These are phyloP conservation scores for Acidomyces sp. DNA, from an alignment of 495 filamentous ascomycete genomes.

Conservation along the genomic window DNA sequence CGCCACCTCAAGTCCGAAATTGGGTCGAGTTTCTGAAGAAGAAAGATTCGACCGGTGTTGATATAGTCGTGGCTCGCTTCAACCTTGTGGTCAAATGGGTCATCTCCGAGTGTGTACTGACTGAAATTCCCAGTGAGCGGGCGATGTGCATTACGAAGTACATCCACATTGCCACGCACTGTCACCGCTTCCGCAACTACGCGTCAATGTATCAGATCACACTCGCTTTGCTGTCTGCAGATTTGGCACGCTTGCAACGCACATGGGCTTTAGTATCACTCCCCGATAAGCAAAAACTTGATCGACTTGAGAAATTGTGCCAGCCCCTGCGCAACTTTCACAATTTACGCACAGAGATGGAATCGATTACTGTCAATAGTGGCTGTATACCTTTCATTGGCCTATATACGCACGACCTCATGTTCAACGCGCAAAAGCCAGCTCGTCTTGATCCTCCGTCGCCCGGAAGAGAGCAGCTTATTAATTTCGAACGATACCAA, in stretches of 20 bases:
- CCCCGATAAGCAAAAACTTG: constrained; percentile 56
- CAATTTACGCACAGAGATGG: constrained; percentile 84
- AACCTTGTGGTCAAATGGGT: constrained; percentile 98
- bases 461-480: constrained; percentile 45
- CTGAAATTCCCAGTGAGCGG: constrained; percentile 66
- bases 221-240: constrained; percentile 74
- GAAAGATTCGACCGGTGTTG: constrained; percentile 74
- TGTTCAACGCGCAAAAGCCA: constrained; percentile 82
- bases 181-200: constrained; percentile 78
- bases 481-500: constrained; percentile 93
- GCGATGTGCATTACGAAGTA: constrained; percentile 59
- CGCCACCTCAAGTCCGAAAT: constrained; percentile 49
- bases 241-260: constrained; percentile 57
- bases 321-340: constrained; percentile 86
- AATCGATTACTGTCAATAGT: constrained; percentile 48
- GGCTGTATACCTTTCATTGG: constrained; percentile 96
- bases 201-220: constrained; percentile 93
- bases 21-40: constrained; percentile 89
- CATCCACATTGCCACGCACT: constrained; percentile 82
- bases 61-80: constrained; percentile 91
- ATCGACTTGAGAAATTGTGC: constrained; percentile 70
- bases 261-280: constrained; percentile 73
- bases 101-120: constrained; percentile 80
- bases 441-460: constrained; percentile 14
- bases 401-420: constrained; percentile 89